Percentiles rank a stretch among this genome's conserved stretches.
These are phyloP conservation scores for Cryptomeria japonica DNA, from an alignment of 75 land plant species.

Conservation along the genomic window DNA sequence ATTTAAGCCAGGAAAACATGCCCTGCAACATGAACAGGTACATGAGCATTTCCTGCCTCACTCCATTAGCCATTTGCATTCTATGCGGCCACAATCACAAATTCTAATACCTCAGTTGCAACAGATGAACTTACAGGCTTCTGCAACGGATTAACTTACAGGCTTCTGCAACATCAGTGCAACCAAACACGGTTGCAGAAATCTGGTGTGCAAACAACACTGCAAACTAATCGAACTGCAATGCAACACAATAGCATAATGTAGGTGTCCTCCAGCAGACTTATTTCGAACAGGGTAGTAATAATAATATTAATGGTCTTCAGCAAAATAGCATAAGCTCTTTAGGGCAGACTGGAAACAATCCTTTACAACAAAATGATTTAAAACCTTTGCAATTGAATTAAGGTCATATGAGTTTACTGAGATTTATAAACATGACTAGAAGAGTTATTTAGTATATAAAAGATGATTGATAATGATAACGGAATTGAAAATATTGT, in stretches of 20 bases:
- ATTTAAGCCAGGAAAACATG: not conserved
- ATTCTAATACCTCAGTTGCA: slow-evolving; percentile 53
- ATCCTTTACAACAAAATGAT: slow-evolving; percentile 38
- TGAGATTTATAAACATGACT: too few relatives aligned
- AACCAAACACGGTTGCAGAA: slow-evolving; percentile 28
- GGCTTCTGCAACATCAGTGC: slow-evolving; percentile 32
- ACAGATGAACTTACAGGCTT: slow-evolving; percentile 41
- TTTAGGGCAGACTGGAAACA: too few relatives aligned
- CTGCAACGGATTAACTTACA: too few relatives aligned
- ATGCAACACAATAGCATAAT: slow-evolving; percentile 36
- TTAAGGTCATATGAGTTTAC: too few relatives aligned
- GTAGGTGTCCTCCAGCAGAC: slow-evolving; percentile 40
- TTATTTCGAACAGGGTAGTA: slow-evolving; percentile 12
- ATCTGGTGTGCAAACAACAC: slow-evolving; percentile 26
- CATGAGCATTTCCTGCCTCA: slow-evolving; percentile 7
- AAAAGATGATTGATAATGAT: too few relatives aligned
- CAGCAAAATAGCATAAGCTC: slow-evolving; percentile 36
- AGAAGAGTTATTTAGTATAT: too few relatives aligned
- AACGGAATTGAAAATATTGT: too few relatives aligned
- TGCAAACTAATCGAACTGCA: slow-evolving; percentile 41
- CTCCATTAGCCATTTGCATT: slow-evolving; percentile 6
- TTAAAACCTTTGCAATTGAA: slow-evolving; percentile 29
- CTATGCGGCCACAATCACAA: slow-evolving; percentile 24
- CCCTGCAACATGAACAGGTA: slow-evolving; percentile 20
- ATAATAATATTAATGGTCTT: slow-evolving; percentile 30